Evolutionary conservation across 768 basidiomycete genomes (phyloP).

Genomic region (Postia placenta): DNA sequence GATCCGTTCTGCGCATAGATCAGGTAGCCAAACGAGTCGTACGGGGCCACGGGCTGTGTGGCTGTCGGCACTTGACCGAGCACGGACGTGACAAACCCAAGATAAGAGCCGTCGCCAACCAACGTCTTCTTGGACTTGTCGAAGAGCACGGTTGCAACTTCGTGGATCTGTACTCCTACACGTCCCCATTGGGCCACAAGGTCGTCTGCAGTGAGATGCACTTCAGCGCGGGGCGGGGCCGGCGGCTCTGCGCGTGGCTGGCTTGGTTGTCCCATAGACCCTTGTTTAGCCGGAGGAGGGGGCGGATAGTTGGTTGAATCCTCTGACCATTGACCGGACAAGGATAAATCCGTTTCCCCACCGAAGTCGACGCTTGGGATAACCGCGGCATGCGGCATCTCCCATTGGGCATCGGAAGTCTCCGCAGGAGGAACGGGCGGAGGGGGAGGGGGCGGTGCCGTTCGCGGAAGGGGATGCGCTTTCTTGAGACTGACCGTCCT

Average conservation of each 20-base stretch:
- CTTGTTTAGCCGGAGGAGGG: slow-evolving; percentile 16
- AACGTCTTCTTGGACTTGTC: slow-evolving; percentile 74
- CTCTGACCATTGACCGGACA: slow-evolving; percentile 54
- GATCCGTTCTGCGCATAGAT: slow-evolving; percentile 67
- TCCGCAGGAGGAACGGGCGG: slow-evolving; percentile 28
- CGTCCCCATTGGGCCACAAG: slow-evolving; percentile 65
- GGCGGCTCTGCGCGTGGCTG: slow-evolving; percentile 5
- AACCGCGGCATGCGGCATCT: slow-evolving; percentile 62
- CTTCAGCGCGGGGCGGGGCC: slow-evolving; percentile 19
- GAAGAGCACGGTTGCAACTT: slow-evolving; percentile 58
- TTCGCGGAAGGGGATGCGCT: slow-evolving; percentile 28
- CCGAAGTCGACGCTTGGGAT: slow-evolving; percentile 50
- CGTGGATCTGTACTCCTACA: slow-evolving; percentile 69
- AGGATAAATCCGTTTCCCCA: slow-evolving; percentile 42
- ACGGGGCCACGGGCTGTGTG: slow-evolving; percentile 29
- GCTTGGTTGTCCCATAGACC: background rate
- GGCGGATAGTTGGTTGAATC: slow-evolving; percentile 37
- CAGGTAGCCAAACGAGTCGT: slow-evolving; percentile 58
- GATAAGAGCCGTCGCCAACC: slow-evolving; percentile 80
- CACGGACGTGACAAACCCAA: slow-evolving; percentile 69
- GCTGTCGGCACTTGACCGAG: slow-evolving; percentile 64
- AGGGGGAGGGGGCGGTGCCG: slow-evolving; percentile 34
- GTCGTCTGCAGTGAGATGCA: slow-evolving; percentile 51
- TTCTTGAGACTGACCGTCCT: slow-evolving; percentile 17
- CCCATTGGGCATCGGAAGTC: slow-evolving; percentile 48